Evolutionary conservation across 1,284 basidiomycete genomes (phyloP).

Genomic region (Phlebopus sp.): DNA sequence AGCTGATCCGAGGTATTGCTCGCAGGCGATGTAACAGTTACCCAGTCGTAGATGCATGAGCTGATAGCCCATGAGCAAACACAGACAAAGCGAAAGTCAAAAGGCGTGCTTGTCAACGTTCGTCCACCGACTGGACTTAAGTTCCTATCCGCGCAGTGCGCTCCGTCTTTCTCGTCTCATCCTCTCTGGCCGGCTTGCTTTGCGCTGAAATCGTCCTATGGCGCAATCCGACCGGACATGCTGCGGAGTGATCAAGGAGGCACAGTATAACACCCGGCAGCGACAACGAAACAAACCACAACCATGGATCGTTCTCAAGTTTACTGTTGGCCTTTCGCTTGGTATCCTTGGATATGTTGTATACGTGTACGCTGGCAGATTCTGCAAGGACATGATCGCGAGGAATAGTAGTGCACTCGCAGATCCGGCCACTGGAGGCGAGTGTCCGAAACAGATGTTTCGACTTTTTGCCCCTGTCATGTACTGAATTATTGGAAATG

Average conservation of each 20-base stretch:
- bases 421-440: constrained; percentile 46
- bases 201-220: constrained; percentile 11
- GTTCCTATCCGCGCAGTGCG: background rate
- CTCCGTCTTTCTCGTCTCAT: background rate
- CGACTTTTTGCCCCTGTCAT: constrained; percentile 2
- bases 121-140: background rate
- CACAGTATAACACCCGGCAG: constrained; percentile 9
- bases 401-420: constrained; percentile 37
- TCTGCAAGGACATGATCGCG: constrained; percentile 58
- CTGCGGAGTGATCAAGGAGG: constrained; percentile 28
- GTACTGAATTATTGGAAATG: background rate
- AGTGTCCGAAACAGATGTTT: constrained; percentile 24
- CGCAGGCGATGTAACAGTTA: too few species aligned
- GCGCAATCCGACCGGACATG: constrained; percentile 16
- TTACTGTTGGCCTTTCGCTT: constrained; percentile 41
- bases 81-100: too few species aligned
- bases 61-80: too few species aligned
- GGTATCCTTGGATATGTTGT: constrained; percentile 44
- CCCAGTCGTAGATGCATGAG: too few species aligned
- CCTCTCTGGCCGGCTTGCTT: background rate
- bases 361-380: constrained; percentile 60
- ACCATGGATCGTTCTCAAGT: constrained; percentile 51
- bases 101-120: too few species aligned
- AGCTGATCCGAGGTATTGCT: too few species aligned
- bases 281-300: constrained; percentile 27